Evolutionary conservation across 2,329 filamentous ascomycete species (phyloP).

Genomic region (Epichloe gansuensis): DNA sequence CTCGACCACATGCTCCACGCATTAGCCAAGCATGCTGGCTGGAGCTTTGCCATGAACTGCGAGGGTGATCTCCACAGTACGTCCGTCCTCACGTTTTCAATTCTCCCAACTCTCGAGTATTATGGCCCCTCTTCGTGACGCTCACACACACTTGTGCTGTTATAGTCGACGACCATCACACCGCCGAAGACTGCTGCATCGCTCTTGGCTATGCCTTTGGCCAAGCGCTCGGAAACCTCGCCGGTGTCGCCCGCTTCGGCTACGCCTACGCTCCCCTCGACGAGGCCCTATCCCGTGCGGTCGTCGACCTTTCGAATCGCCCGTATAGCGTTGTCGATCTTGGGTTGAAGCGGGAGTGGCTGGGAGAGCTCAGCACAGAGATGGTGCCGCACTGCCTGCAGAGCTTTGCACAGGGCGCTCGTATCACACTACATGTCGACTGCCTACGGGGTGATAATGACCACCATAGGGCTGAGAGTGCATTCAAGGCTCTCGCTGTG

Average conservation of each 20-base stretch:
- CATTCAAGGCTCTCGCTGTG: constrained; percentile 90
- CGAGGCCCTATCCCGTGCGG: constrained; percentile 84
- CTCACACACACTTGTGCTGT: background rate
- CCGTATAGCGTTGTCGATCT: constrained; percentile 76
- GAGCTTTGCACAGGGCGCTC: constrained; percentile 83
- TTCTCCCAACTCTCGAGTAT: background rate
- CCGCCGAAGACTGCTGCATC: constrained; percentile 88
- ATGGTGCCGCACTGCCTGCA: constrained; percentile 96
- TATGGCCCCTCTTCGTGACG: too few species aligned
- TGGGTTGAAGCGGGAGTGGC: constrained; percentile 78
- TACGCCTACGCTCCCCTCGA: constrained; percentile 88
- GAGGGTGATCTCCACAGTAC: constrained; percentile 82
- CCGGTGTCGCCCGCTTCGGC: constrained; percentile 81
- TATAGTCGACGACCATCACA: constrained; percentile 94
- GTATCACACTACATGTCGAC: constrained; percentile 90
- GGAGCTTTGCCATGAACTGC: constrained; percentile 74
- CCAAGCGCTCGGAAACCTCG: constrained; percentile 59
- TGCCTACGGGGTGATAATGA: constrained; percentile 85
- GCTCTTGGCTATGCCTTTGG: constrained; percentile 81
- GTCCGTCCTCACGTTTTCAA: constrained; percentile 27
- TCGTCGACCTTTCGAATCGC: constrained; percentile 88
- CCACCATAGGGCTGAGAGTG: constrained; percentile 90
- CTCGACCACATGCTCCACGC: constrained; percentile 98
- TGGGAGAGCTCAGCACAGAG: constrained; percentile 84
- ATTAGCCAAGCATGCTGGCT: constrained; percentile 87